Conservation (phyloP, 768 basidiomycete species). For the Neoboletus subvelutipes region DNA sequence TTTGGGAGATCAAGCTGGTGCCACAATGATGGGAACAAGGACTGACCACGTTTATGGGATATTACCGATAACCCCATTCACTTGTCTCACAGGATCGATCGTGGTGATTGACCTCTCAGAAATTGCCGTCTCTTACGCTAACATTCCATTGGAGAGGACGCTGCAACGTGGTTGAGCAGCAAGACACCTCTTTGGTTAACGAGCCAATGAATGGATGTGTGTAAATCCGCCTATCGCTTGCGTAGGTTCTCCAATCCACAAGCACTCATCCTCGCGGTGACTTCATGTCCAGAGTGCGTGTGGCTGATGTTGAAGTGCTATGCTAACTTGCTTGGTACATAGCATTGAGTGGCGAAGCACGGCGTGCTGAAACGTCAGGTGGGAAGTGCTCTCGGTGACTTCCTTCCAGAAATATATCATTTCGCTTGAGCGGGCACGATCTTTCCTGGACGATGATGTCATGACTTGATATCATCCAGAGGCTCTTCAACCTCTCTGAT, state of each 20-base stretch:
- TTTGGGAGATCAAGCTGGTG: conserved; percentile 1
- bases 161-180: neutral
- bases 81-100: conserved; percentile 3
- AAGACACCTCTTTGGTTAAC: neutral
- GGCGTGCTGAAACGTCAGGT: neutral
- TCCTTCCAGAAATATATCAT: neutral
- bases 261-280: neutral
- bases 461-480: neutral
- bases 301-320: neutral
- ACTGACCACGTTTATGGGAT: neutral
- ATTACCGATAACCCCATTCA: neutral
- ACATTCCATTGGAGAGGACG: neutral
- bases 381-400: neutral
- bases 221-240: neutral
- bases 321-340: neutral
- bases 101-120: neutral
- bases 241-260: neutral
- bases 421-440: neutral
- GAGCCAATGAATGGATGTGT: neutral
- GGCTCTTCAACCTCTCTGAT: neutral
- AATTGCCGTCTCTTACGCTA: neutral
- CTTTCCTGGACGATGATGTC: neutral
- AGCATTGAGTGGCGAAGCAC: neutral
- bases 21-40: conserved; percentile 4
- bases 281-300: neutral